Conservation (phyloP, 1,284 basidiomycete genomes). For the Rhodofomes roseus region DNA sequence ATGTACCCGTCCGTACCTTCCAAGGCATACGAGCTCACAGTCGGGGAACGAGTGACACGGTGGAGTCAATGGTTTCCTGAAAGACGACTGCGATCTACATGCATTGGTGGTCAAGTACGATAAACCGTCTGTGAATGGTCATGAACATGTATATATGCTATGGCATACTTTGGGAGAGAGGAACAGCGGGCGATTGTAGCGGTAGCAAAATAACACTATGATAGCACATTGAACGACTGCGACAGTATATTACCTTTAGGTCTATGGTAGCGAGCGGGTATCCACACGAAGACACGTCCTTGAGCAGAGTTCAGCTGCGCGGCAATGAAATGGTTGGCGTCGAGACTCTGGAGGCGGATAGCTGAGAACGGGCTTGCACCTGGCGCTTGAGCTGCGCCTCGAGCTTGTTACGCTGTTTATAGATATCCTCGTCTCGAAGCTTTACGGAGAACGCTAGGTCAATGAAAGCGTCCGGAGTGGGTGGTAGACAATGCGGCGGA, state of each 20-base stretch:
- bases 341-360: conserved; percentile 6
- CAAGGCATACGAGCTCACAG: too few relatives aligned
- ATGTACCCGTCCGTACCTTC: too few relatives aligned
- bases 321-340: conserved; percentile 21
- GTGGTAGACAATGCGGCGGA: conserved; percentile 49
- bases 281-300: neutral
- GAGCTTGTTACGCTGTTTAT: conserved; percentile 72
- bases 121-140: neutral
- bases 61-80: too few relatives aligned
- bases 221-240: neutral
- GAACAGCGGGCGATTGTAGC: neutral
- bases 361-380: conserved; percentile 37
- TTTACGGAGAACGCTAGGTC: conserved; percentile 61
- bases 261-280: neutral
- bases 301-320: conserved; percentile 9
- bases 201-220: neutral
- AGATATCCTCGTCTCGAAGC: conserved; percentile 79
- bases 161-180: neutral
- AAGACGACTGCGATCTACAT: neutral
- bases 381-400: conserved; percentile 62
- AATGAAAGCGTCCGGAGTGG: conserved; percentile 60
- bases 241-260: neutral
- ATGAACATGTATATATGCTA: neutral
- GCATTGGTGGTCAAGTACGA: neutral
- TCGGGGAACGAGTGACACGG: too few relatives aligned